These are phyloP conservation scores for Termitomyces sp. DNA, from an alignment of 768 basidiomycete species.

Conservation along the genomic window DNA sequence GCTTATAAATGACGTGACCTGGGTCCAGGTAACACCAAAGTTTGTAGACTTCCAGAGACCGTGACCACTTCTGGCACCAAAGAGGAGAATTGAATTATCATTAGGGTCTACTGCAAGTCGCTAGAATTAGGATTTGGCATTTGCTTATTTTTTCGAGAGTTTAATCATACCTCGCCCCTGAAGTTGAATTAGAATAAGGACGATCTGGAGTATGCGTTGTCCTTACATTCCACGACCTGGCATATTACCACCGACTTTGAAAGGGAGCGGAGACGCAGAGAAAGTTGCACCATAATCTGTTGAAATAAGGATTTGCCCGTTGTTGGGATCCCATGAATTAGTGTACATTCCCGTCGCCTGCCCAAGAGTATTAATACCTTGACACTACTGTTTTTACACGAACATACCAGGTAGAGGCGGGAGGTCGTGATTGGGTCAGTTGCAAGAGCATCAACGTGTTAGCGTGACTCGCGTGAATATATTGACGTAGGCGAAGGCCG, in stretches of 20 bases:
- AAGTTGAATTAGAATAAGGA: constrained; percentile 1
- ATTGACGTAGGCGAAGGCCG: too few relatives aligned
- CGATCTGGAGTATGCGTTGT: background rate
- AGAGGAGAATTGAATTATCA: constrained; percentile 54
- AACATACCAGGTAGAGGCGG: constrained; percentile 45
- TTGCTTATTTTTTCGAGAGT: background rate
- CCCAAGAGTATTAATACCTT: background rate
- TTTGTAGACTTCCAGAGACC: constrained; percentile 65
- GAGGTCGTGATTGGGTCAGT: constrained; percentile 54
- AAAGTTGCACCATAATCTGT: constrained; percentile 54
- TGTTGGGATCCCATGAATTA: constrained; percentile 57
- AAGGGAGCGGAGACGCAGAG: constrained; percentile 44
- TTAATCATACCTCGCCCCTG: constrained; percentile 42
- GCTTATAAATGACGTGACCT: constrained; percentile 55
- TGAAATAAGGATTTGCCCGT: constrained; percentile 58
- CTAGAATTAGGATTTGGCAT: constrained; percentile 20
- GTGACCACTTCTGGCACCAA: constrained; percentile 59
- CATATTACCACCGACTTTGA: constrained; percentile 70
- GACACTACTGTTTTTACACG: background rate
- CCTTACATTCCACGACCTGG: constrained; percentile 58
- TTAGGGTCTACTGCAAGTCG: constrained; percentile 61
- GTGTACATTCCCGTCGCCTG: constrained; percentile 59
- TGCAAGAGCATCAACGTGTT: constrained; percentile 56
- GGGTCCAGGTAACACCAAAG: constrained; percentile 51
- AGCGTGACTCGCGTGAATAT: too few relatives aligned